Base-by-base conservation (phyloP, 179 eudicot genomes). In the Nepenthes alata region DNA sequence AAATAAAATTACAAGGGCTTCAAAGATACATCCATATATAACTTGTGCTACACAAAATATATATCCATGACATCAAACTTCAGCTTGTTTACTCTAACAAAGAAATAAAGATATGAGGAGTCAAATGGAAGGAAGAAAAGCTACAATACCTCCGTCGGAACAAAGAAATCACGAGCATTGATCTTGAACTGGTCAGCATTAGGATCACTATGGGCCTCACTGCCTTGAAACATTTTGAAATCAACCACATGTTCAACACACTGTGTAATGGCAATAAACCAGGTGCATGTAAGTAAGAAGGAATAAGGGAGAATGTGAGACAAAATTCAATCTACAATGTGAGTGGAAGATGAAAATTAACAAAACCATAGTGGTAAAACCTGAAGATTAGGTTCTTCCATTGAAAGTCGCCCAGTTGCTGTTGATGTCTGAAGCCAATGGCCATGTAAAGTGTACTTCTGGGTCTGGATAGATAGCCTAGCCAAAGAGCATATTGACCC, bases 361-460 rank as follows among this genome's bases (percentile, higher is more conserved):
- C 25, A 25, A 44, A 61, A 67, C 12, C 6, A 72, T 13, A 41
- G 53, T 38, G 25, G 35, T 37, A 38, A 57, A 25, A 86, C 98
- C 98, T 93, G 98, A 66, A 93, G 89, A 73, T 93, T 93, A 57
- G 98, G 97, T 72, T 93, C 97, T 82, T 93, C 98, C 88, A 87
- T 87, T 62, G 98, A 83, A 61, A 93, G 93, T 55, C 98, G 78
- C 58, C 98, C 98, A 45, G 98, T 93, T 63, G 98, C 88, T 48
- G 97, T 87, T 55, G 99, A 89, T 59, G 99, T 93, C 81, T 93
- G 99, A 61, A 89, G 94, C 97, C 95, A 93, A 81, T 69, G 95
- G 61, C 99, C 98, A 77, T 90, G 95, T 45, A 93, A 69, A 37
- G 85, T 93, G 67, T 93, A 83, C 75, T 68, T 93, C 59, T 90